Evolutionary conservation across 441 rosid genomes (phyloP), one percentile per base, ranked within the genome.

Genomic region (Sinapis alba): DNA sequence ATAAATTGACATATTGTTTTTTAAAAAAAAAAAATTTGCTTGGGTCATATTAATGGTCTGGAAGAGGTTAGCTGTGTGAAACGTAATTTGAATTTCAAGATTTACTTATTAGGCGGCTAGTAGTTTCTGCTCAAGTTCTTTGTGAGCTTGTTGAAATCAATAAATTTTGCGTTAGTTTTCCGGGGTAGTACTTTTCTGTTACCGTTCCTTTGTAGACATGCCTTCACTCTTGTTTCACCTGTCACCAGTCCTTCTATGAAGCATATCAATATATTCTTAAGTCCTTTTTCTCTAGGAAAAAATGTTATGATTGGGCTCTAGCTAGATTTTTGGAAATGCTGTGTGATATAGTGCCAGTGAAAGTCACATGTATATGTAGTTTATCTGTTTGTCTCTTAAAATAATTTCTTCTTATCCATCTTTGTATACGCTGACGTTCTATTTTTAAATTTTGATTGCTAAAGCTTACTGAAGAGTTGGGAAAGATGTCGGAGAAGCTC

Each of bases 391-490:
- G n/a, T n/a, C n/a, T n/a, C n/a, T n/a, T n/a, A n/a, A n/a, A n/a
- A 12, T 23, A 54, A 9, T 8, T 3, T 57, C 10, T 0, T 32
- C 1, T 30, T 32, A 13, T 23, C 28, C 66, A 15, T 38, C 7
- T 18, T 51, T 41, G 30, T 43, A 1, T 19, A 32, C 24, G 62
- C 57, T 53, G 61, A 63, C 58, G 8, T 57, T 73, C 20, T 41
- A 4, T 9, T 65, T 15, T 18, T 24, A n/a, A 19, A 27, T 65
- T 50, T 76, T 76, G 50, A 68, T 62, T 63, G 51, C 38, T 61
- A 26, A 72, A 93, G 98, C 96, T 88, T 72, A 90, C 97, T 71
- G 98, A 93, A 3, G 94, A 71, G 74, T 36, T 77, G 54, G 59
- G 71, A 30, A 77, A 77, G 72, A 72, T 71, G 80, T 73, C 62